Percentiles rank a stretch among this genome's conserved stretches.
phyloP scores from a whole-genome alignment of 2,329 filamentous ascomycete species.

The Fusarium hostae region DNA sequence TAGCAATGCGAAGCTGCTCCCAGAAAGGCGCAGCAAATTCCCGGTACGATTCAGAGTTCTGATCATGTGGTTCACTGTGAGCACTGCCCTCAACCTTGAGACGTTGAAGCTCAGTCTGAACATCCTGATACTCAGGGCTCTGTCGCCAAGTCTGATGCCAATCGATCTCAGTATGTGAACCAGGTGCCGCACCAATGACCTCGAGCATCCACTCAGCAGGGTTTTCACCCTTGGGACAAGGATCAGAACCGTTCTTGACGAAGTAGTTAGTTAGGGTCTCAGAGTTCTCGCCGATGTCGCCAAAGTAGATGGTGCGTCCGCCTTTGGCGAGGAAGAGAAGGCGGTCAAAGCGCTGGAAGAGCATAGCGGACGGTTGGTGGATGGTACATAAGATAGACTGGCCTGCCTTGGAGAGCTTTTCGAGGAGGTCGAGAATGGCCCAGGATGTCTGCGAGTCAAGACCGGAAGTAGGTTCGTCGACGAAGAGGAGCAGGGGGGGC shows the following conservation, averaged over 20 bases:
- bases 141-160: conserved; percentile 46
- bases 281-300: conserved; percentile 43
- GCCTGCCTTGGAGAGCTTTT: conserved; percentile 67
- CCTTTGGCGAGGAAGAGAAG: conserved; percentile 59
- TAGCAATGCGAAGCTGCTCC: conserved; percentile 73
- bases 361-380: conserved; percentile 58
- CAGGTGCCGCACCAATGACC: conserved; percentile 42
- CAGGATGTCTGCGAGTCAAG: conserved; percentile 72
- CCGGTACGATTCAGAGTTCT: conserved; percentile 61
- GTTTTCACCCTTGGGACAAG: conserved; percentile 39
- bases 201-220: conserved; percentile 46
- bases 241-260: conserved; percentile 30
- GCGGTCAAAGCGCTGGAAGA: conserved; percentile 62
- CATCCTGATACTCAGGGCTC: conserved; percentile 59
- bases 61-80: conserved; percentile 35
- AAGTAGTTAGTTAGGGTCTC: conserved; percentile 38
- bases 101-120: conserved; percentile 64
- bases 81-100: conserved; percentile 63
- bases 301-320: conserved; percentile 43
- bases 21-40: conserved; percentile 84
- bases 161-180: conserved; percentile 36
- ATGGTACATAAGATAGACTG: conserved; percentile 64
- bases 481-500: conserved; percentile 60
- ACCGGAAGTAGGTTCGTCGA: conserved; percentile 66
- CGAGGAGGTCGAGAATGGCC: conserved; percentile 77